Percentiles rank a stretch among this genome's conserved stretches.
Conservation (phyloP, 2,329 filamentous ascomycete genomes). For the Beauveria medogensis region DNA sequence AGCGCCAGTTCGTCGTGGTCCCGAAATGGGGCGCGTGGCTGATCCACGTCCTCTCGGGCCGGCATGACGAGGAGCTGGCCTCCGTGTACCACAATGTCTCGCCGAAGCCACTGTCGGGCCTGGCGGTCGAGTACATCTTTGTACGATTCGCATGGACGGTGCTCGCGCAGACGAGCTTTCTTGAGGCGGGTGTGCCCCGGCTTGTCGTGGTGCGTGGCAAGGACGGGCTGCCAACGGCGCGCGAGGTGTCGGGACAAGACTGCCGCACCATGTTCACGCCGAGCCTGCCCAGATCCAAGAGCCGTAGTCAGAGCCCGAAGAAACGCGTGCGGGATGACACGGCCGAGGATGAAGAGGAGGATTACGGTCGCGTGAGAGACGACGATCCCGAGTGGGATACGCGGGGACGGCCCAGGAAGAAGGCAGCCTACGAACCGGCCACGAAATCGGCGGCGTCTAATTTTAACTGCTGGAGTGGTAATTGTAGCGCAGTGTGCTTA, state of each 20-base stretch:
- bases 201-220: background rate
- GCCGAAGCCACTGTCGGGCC: background rate
- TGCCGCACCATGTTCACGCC: background rate
- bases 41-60: background rate
- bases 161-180: background rate
- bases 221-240: background rate
- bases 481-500: background rate
- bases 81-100: background rate
- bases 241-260: background rate
- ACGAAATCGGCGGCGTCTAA: background rate
- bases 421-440: background rate
- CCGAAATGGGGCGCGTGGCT: background rate
- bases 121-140: background rate
- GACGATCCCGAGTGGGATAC: background rate
- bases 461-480: background rate
- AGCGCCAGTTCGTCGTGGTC: background rate
- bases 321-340: background rate
- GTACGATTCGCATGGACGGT: background rate
- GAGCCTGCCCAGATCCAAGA: background rate
- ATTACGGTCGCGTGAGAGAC: background rate
- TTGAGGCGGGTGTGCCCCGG: background rate
- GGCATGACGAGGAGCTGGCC: background rate
- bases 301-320: background rate
- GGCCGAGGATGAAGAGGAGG: background rate
- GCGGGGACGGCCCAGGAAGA: background rate